Conservation (phyloP, 306 rosid genomes). For the Lathyrus oleraceus region DNA sequence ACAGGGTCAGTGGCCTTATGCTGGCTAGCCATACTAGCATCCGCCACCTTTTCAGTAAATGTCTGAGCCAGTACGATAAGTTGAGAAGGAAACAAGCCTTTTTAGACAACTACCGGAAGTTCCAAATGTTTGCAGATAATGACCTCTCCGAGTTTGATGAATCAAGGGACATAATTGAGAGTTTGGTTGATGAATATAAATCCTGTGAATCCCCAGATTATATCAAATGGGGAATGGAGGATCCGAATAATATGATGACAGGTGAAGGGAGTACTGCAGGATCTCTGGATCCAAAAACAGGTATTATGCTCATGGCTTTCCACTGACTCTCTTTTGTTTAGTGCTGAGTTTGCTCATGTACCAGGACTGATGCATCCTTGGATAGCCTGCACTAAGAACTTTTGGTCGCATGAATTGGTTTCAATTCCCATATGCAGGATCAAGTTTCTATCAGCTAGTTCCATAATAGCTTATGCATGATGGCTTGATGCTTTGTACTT, state of each 20-base stretch:
- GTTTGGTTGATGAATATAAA: conserved; percentile 94
- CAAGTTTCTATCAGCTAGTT: no score
- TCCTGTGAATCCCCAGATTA: conserved; percentile 99
- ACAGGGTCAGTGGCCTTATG: conserved; percentile 99
- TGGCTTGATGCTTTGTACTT: no score
- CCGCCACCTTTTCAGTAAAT: conserved; percentile 95
- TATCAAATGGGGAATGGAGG: conserved; percentile 99
- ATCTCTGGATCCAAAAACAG: conserved; percentile 69
- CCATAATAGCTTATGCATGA: no score
- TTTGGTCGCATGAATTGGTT: no score
- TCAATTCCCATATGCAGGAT: no score
- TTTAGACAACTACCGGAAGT: conserved; percentile 94
- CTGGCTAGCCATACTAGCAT: conserved; percentile 97
- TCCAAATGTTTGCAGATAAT: conserved; percentile 99
- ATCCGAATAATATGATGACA: conserved; percentile 68
- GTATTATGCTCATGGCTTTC: no score
- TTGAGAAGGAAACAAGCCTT: conserved; percentile 98
- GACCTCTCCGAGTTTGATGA: conserved; percentile 98
- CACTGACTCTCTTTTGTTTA: no score
- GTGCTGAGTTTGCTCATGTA: no score
- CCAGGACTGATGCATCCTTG: no score
- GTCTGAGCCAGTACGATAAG: conserved; percentile 90
- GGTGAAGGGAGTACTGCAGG: conserved; percentile 89
- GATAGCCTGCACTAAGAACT: no score
- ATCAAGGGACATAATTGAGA: conserved; percentile 92